Evolutionary conservation across 257 asterid genomes (phyloP).

Genomic region (Phtheirospermum japonicum): DNA sequence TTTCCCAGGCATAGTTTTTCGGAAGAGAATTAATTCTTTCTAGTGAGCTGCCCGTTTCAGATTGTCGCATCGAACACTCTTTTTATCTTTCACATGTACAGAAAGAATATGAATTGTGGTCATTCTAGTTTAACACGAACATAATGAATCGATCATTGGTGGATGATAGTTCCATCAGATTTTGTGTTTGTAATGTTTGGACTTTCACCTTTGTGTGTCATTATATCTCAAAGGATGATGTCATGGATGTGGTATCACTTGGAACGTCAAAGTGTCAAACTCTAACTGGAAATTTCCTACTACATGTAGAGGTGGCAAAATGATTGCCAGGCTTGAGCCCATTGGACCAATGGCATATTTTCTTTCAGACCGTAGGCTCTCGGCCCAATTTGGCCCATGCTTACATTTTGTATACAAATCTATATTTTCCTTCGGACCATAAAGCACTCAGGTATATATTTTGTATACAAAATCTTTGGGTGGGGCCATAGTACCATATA

Average conservation of each 20-base stretch:
- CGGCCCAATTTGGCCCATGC: too few relatives aligned
- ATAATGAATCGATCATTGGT: not conserved
- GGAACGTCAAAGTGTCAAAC: not conserved
- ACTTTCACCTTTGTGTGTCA: not conserved
- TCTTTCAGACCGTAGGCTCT: too few relatives aligned
- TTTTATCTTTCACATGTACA: conserved; percentile 28
- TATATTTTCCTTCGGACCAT: too few relatives aligned
- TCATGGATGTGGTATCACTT: not conserved
- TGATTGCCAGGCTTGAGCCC: too few relatives aligned
- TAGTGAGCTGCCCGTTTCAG: conserved; percentile 20
- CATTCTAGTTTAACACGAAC: conserved; percentile 12
- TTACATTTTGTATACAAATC: too few relatives aligned
- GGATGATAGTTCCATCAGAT: not conserved
- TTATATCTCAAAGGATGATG: not conserved
- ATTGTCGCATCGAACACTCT: conserved; percentile 1
- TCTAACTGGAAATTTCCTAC: too few relatives aligned
- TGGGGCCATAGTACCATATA: too few relatives aligned
- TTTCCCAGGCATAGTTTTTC: not conserved
- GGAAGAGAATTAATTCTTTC: not conserved
- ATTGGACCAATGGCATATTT: too few relatives aligned
- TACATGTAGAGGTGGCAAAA: too few relatives aligned
- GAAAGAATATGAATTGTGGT: conserved; percentile 9
- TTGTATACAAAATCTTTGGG: too few relatives aligned
- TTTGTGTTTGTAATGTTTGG: not conserved
- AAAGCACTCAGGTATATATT: too few relatives aligned